Conservation (phyloP, 225 moss, liverwort and hornwort genomes). For the Asterella californica region DNA sequence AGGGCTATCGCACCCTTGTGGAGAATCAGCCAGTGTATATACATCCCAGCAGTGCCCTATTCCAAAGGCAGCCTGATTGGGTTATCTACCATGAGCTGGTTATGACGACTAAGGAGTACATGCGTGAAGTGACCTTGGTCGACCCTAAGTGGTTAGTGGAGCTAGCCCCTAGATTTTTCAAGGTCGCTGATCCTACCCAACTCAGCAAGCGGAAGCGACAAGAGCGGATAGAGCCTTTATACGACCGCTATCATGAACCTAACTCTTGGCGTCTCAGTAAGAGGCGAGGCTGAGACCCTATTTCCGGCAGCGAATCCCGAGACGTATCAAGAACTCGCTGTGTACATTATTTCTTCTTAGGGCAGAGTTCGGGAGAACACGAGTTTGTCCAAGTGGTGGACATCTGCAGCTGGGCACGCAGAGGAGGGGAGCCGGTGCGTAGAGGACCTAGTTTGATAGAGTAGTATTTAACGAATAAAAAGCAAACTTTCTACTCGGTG, state of each 20-base stretch:
- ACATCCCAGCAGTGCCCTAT: constrained; percentile 94
- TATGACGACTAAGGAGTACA: constrained; percentile 98
- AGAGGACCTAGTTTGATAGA: not conserved
- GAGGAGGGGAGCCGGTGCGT: not conserved
- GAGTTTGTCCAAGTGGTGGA: not conserved
- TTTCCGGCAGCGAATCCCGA: too few species aligned
- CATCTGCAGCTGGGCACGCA: not conserved
- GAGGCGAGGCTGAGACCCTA: constrained; percentile 60
- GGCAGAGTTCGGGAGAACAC: not conserved
- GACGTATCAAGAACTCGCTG: not conserved
- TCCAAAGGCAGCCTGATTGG: constrained; percentile 98
- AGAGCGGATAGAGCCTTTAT: constrained; percentile 92
- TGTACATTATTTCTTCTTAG: not conserved
- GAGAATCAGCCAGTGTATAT: constrained; percentile 98
- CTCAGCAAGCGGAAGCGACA: constrained; percentile 98
- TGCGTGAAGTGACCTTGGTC: constrained; percentile 94
- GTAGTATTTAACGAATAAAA: not conserved
- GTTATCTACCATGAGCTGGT: constrained; percentile 97
- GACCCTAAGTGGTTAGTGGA: constrained; percentile 99
- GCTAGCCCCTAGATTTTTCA: constrained; percentile 93
- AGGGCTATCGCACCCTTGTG: constrained; percentile 88
- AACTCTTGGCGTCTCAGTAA: constrained; percentile 99
- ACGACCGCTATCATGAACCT: constrained; percentile 94
- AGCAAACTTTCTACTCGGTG: not conserved
- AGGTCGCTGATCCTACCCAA: constrained; percentile 95